phyloP scores from a whole-genome alignment of 192 early-diverging fungal genomes.

The Thoreauomyces humboldtii region DNA sequence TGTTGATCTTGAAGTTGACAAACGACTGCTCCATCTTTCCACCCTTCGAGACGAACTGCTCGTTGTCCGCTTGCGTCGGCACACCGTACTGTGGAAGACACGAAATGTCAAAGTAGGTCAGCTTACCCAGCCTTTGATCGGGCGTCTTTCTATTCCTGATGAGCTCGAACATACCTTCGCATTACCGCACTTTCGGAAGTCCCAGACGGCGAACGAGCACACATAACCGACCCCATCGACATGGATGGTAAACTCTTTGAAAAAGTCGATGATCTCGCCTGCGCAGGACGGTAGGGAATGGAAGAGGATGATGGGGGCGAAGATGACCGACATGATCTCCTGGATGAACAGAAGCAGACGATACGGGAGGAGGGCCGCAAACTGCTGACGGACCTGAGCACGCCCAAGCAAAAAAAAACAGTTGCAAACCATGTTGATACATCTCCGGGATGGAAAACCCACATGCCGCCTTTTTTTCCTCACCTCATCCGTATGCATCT shows the following conservation, averaged over 20 bases:
- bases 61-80: slow-evolving; percentile 47
- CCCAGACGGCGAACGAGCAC: slow-evolving; percentile 95
- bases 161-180: slow-evolving; percentile 48
- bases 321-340: slow-evolving; percentile 76
- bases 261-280: slow-evolving; percentile 86
- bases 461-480: too few relatives aligned
- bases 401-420: not conserved
- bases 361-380: slow-evolving; percentile 74
- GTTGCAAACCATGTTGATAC: not conserved
- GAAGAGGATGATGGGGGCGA: slow-evolving; percentile 83
- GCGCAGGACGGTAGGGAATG: slow-evolving; percentile 71
- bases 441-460: not conserved
- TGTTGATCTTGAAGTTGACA: slow-evolving; percentile 85
- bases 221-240: slow-evolving; percentile 90
- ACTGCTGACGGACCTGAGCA: slow-evolving; percentile 72
- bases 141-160: too few relatives aligned
- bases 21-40: slow-evolving; percentile 99
- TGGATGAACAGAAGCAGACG: slow-evolving; percentile 76
- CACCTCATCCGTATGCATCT: slow-evolving; percentile 79
- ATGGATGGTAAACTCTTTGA: slow-evolving; percentile 91
- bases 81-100: slow-evolving; percentile 78
- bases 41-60: slow-evolving; percentile 70
- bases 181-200: slow-evolving; percentile 89
- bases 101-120: too few relatives aligned
- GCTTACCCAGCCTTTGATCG: too few relatives aligned